A percentile compares a stretch with the other conserved stretches of the same genome.
Conservation (phyloP, 768 basidiomycete genomes). For the Tricholomella constricta region DNA sequence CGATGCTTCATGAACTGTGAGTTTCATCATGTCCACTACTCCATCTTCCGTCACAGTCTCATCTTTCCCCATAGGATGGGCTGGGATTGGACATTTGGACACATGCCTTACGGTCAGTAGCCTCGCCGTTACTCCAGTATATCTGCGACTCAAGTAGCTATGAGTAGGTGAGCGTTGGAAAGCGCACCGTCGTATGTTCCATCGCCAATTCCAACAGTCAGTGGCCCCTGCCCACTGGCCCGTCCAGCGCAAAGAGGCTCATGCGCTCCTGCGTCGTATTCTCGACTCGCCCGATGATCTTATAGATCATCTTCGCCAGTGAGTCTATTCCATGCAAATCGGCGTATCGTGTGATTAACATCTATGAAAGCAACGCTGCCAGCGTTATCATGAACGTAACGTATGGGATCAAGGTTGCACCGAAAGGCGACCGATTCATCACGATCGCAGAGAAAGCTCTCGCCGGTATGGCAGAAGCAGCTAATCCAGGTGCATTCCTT, state of each 20-base stretch:
- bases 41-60: background rate
- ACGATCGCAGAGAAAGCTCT: conserved; percentile 53
- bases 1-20: conserved; percentile 54
- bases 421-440: conserved; percentile 48
- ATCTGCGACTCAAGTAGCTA: conserved; percentile 9
- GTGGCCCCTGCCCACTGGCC: conserved; percentile 43
- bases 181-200: conserved; percentile 53
- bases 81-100: conserved; percentile 56
- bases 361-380: conserved; percentile 42
- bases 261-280: conserved; percentile 45
- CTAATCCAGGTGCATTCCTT: conserved; percentile 53
- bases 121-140: background rate
- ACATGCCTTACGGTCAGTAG: conserved; percentile 51
- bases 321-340: conserved; percentile 15
- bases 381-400: conserved; percentile 55
- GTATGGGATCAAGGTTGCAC: conserved; percentile 49
- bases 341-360: background rate
- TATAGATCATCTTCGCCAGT: conserved; percentile 53
- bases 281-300: conserved; percentile 44
- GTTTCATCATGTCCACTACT: conserved; percentile 12
- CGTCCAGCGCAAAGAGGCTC: conserved; percentile 46
- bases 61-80: conserved; percentile 26
- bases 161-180: conserved; percentile 52
- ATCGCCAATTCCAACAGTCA: conserved; percentile 50
- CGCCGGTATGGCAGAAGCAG: conserved; percentile 50